Evolutionary conservation across 164 flowering plant genomes (phyloP), one percentile per base, ranked within the genome.

Genomic region (Umbilicus rupestris): DNA sequence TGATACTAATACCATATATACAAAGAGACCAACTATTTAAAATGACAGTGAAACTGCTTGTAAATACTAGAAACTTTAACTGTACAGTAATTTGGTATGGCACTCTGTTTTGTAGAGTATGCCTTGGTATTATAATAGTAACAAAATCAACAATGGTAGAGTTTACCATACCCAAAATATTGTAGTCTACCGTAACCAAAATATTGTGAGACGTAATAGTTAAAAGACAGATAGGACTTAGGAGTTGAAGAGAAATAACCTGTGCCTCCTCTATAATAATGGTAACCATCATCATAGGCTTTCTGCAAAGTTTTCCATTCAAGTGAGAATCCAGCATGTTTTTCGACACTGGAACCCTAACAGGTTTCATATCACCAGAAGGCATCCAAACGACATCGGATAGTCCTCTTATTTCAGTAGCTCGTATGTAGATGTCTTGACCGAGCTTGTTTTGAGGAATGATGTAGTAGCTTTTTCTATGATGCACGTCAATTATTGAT

Each of bases 361-460:
- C 66, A 67, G 86, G 79, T 73, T 84, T 88, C 77, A 69, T 78
- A 72, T 84, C 93, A 57, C 96, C 97, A 50, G 96, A 78, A 65
- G 92, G 91, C 97, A 94, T 81, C 78, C 78, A 78, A 26, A 89
- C 68, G 44, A 94, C 73, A 69, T 74, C 76, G 7, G 76, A 60
- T 31, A 79, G 74, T 57, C 94, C 96, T 66, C 75, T 69, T 39
- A 71, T 66, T 77, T 84, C 90, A 72, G 79, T 70, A 49, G 85
- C 87, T 71, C 90, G 81, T 63, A 94, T 78, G 66, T 78, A 94
- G 76, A 94, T 85, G 73, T 94, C 96, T 76, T 80, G 87, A 44
- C 96, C 97, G 76, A 94, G 96, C 73, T 84, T 91, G 75, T 94
- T 94, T 70, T 84, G 85, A 41, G 96, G 97, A 47, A 91, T 79